These are phyloP conservation scores for Aspergillus avenaceus DNA, from an alignment of 495 filamentous ascomycete species.

Conservation along the genomic window DNA sequence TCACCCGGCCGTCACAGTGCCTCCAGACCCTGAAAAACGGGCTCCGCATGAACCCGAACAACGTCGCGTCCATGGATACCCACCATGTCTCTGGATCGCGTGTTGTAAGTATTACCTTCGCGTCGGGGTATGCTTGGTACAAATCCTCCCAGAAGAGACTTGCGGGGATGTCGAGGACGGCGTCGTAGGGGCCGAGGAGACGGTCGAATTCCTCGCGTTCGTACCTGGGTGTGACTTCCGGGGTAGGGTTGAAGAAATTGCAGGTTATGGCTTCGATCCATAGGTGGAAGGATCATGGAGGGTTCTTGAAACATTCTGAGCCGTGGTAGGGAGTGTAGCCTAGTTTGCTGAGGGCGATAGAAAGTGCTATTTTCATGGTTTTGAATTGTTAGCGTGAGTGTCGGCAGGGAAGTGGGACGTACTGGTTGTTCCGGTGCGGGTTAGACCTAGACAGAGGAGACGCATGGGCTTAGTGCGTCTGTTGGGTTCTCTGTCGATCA, in stretches of 20 bases:
- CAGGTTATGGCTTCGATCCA: slow-evolving; percentile 8
- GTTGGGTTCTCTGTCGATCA: not conserved
- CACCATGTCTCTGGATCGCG: slow-evolving; percentile 2
- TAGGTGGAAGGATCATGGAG: slow-evolving; percentile 6
- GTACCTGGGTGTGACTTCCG: not conserved
- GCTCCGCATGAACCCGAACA: slow-evolving; percentile 3
- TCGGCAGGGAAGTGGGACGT: not conserved
- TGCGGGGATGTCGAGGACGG: slow-evolving; percentile 4
- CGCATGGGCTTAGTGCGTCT: not conserved
- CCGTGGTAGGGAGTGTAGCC: slow-evolving; percentile 8
- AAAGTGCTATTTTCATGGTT: not conserved
- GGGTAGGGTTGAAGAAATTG: not conserved
- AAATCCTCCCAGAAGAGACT: slow-evolving; percentile 3
- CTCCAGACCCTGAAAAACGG: not conserved
- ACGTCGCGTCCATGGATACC: not conserved
- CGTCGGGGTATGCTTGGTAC: slow-evolving; percentile 3
- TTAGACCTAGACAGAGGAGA: not conserved
- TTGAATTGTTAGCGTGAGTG: not conserved
- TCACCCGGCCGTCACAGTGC: not conserved
- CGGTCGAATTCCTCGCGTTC: slow-evolving; percentile 8
- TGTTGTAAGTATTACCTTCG: slow-evolving; percentile 7
- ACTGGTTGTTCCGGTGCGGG: not conserved
- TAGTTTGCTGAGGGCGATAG: slow-evolving; percentile 4
- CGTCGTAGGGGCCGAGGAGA: slow-evolving; percentile 6
- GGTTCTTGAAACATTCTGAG: slow-evolving; percentile 6